A percentile compares a stretch with the other conserved stretches of the same genome.
phyloP scores from a whole-genome alignment of 2,329 filamentous ascomycete genomes.

The Tolypocladium nubicola region DNA sequence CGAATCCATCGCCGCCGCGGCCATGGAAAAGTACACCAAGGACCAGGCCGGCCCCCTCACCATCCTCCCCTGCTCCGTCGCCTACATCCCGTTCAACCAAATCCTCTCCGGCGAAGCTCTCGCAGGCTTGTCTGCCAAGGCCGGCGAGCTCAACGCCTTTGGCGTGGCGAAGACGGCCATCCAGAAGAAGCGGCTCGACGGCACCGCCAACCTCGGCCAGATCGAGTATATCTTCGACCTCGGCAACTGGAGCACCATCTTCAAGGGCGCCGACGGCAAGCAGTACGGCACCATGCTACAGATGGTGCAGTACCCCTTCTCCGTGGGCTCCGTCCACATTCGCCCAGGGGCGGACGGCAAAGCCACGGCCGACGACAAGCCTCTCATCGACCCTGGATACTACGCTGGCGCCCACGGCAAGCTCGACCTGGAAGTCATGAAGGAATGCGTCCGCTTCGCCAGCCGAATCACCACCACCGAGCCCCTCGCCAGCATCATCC shows the following conservation, averaged over 20 bases:
- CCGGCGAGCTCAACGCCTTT: constrained; percentile 9
- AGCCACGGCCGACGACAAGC: constrained; percentile 13
- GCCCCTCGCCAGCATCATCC: constrained; percentile 27
- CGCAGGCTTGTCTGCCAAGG: constrained; percentile 8
- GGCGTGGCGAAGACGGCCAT: constrained; percentile 16
- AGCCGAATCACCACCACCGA: constrained; percentile 25
- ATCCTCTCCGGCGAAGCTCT: constrained; percentile 17
- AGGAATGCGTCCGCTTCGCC: constrained; percentile 26
- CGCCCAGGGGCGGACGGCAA: constrained; percentile 6
- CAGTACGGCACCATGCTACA: constrained; percentile 37
- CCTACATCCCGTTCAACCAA: constrained; percentile 29
- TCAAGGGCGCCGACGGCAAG: constrained; percentile 22
- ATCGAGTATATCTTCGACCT: constrained; percentile 38
- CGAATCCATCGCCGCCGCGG: constrained; percentile 15
- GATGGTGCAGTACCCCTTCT: constrained; percentile 41
- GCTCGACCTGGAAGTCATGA: constrained; percentile 32
- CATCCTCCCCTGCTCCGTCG: constrained; percentile 27
- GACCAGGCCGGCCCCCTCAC: constrained; percentile 24
- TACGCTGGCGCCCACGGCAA: constrained; percentile 26
- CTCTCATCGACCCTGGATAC: constrained; percentile 31
- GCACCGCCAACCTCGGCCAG: constrained; percentile 26
- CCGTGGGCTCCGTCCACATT: constrained; percentile 36
- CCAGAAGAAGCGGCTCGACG: constrained; percentile 19
- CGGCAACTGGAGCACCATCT: constrained; percentile 32
- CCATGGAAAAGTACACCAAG: constrained; percentile 20